Evolutionary conservation across 805 yeast species (phyloP), one percentile per base, ranked within the genome.

Genomic region (Clavispora santaluciae): DNA sequence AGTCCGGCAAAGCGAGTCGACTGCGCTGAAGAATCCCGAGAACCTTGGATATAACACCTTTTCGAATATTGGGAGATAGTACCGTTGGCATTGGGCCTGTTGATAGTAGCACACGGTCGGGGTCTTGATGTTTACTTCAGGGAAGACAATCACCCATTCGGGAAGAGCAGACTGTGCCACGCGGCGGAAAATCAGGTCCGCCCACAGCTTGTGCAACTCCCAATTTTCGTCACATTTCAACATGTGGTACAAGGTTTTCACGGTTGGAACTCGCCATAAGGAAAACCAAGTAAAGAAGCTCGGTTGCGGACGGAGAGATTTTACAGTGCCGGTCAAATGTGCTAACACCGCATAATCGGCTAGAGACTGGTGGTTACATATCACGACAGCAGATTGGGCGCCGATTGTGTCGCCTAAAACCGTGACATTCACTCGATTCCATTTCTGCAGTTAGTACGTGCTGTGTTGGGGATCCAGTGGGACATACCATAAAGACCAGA

Each of bases 31-130:
- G 45, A 83, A 73, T 26, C 73, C 75, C 2, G 79, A 67, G 54
- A 78, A 88, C 39, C 97, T 68, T 3, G 97, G 97, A 53, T 89
- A 89, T 21, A 90, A 62, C 6, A 86, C 62, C 46, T 85, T 71
- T 9, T 73, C 59, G 15, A 84, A 70, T 12, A 59, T 61, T 0
- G 91, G 86, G n/a, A 84, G 65, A 41, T 73, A 83, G 51, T 73
- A 78, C 42, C 73, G 71, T 30, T 73, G 73, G 35, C 81, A 71
- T 45, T 79, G 70, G 22, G 72, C 68, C 29, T 71, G 66, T 45
- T 88, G 95, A 30, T 73, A 38, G 52, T 58, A 48, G 35, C 66
- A 57, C 34, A 70, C 70, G 26, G 73, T 73, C 9, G 73, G 66
- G 0, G 81, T 75, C 59, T 77, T 75, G 6, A 84, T 76, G 53